Conservation (phyloP, 2,329 filamentous ascomycete genomes). For the Pleomassaria siparia region DNA sequence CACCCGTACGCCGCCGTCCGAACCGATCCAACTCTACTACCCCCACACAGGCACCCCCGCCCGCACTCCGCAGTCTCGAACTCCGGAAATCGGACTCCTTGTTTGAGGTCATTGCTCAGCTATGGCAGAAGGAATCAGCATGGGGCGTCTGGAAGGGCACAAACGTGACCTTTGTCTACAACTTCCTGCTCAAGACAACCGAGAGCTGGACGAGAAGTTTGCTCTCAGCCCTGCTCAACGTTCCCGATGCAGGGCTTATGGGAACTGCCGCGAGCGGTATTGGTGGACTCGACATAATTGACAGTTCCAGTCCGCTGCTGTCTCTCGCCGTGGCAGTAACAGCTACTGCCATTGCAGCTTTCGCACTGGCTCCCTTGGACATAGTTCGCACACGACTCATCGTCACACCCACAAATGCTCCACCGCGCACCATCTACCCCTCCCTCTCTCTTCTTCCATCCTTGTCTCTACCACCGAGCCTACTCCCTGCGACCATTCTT, state of each 20-base stretch:
- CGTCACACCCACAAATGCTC: conserved; percentile 74
- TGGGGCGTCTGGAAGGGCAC: conserved; percentile 95
- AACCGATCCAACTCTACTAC: conserved; percentile 41
- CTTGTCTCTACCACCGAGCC: conserved; percentile 63
- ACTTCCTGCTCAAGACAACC: conserved; percentile 78
- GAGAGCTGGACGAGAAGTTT: conserved; percentile 92
- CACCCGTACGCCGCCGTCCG: conserved; percentile 35
- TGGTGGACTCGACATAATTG: conserved; percentile 76
- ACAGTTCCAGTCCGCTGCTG: conserved; percentile 78
- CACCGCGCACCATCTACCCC: conserved; percentile 75
- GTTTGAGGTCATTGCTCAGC: conserved; percentile 79
- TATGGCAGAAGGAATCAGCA: conserved; percentile 86
- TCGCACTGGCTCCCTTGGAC: conserved; percentile 84
- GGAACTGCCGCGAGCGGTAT: conserved; percentile 43
- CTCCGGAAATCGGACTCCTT: conserved; percentile 78
- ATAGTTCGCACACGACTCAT: conserved; percentile 85
- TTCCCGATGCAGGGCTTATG: conserved; percentile 75
- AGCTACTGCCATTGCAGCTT: conserved; percentile 69
- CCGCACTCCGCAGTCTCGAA: conserved; percentile 62
- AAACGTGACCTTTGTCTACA: conserved; percentile 91
- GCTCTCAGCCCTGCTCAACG: conserved; percentile 84
- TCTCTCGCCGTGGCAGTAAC: conserved; percentile 73
- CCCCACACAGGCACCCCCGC: conserved; percentile 43
- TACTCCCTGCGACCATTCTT: conserved; percentile 82
- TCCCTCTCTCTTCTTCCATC: conserved; percentile 78